phyloP scores from a whole-genome alignment of 768 basidiomycete species.

The Tulasnella sp. region DNA sequence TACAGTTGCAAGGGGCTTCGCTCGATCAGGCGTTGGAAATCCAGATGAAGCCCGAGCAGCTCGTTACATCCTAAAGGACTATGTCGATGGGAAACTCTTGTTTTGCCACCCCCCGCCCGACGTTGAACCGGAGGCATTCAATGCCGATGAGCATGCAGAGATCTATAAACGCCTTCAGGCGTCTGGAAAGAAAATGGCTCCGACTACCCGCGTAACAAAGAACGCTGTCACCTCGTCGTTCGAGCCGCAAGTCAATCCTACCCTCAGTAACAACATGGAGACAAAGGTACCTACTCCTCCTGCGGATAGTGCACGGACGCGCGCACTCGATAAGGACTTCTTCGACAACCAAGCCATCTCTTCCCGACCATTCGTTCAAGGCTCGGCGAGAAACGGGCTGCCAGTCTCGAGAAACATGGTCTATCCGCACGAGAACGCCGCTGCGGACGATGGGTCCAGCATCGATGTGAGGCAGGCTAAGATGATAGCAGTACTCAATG shows the following conservation, averaged over 20 bases:
- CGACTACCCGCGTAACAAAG: conserved; percentile 75
- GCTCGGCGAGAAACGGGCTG: conserved; percentile 44
- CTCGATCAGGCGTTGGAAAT: conserved; percentile 88
- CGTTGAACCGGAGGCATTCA: conserved; percentile 56
- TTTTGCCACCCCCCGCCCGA: conserved; percentile 78
- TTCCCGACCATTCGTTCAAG: conserved; percentile 54
- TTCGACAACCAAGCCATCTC: conserved; percentile 51
- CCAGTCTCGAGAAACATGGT: conserved; percentile 51
- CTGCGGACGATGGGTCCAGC: conserved; percentile 69
- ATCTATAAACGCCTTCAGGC: conserved; percentile 43
- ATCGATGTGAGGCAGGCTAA: conserved; percentile 27
- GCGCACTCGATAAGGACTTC: conserved; percentile 70
- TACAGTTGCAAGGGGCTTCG: conserved; percentile 85
- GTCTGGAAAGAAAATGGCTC: conserved; percentile 78
- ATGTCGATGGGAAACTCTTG: conserved; percentile 86
- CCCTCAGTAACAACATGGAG: conserved; percentile 12
- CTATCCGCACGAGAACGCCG: conserved; percentile 76
- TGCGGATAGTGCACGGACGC: conserved; percentile 42
- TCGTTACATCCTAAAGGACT: conserved; percentile 89
- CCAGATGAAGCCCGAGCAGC: conserved; percentile 94
- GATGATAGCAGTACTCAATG: not conserved
- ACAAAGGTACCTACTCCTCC: conserved; percentile 11
- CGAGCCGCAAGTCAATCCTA: conserved; percentile 4
- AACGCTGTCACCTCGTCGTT: conserved; percentile 70
- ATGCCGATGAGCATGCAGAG: conserved; percentile 53